These are phyloP conservation scores for Candida qinlingensis DNA, from an alignment of 805 yeast species.

Conservation along the genomic window DNA sequence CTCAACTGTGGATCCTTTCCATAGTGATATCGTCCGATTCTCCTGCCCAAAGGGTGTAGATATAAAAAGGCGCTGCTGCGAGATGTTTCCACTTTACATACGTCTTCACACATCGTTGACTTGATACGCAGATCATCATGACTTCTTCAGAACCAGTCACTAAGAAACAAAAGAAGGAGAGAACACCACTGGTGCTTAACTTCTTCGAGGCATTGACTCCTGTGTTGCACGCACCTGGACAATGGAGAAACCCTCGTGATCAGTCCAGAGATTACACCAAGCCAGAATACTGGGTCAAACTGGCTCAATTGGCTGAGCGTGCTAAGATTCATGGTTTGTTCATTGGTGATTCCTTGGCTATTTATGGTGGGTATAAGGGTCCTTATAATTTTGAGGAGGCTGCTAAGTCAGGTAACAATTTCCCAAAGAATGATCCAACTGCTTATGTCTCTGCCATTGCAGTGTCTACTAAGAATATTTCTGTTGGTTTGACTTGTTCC, in stretches of 20 bases:
- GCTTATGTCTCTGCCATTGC: constrained; percentile 35
- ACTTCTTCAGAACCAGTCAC: constrained; percentile 8
- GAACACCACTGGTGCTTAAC: constrained; percentile 17
- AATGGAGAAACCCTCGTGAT: constrained; percentile 22
- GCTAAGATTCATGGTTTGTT: constrained; percentile 34
- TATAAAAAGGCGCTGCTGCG: no score
- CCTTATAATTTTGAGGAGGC: constrained; percentile 30
- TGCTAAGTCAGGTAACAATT: constrained; percentile 24
- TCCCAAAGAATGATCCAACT: constrained; percentile 32
- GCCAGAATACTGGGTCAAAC: constrained; percentile 33
- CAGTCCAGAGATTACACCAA: constrained; percentile 17
- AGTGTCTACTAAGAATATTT: constrained; percentile 33
- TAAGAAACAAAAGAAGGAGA: constrained; percentile 16
- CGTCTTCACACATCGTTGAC: no score
- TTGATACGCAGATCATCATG: not conserved
- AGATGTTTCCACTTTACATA: no score
- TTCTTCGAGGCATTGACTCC: constrained; percentile 20
- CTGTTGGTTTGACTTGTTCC: constrained; percentile 39
- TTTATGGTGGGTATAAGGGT: constrained; percentile 35
- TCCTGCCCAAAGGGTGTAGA: no score
- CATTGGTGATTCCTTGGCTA: constrained; percentile 35
- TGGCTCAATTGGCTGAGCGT: constrained; percentile 34
- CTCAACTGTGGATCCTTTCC: no score
- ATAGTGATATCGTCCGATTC: no score
- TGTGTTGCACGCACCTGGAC: constrained; percentile 21